Conservation (phyloP, 176 grass and related monocot species). For the Urochloa ruziziensis region DNA sequence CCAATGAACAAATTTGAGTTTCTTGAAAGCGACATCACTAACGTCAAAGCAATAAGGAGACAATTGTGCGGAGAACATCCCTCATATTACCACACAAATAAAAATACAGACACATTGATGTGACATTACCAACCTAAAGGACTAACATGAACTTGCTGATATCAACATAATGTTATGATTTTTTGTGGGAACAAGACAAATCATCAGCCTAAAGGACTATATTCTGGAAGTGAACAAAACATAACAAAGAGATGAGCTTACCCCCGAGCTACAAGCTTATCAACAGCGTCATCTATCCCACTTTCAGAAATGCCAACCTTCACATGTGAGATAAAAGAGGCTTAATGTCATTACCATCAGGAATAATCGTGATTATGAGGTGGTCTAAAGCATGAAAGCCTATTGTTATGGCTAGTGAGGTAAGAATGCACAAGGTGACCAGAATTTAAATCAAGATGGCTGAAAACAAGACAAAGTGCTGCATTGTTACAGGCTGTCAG, state of each 20-base stretch:
- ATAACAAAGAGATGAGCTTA: conserved; percentile 35
- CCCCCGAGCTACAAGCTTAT: conserved; percentile 85
- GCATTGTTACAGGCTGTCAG: not conserved
- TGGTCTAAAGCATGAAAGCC: conserved; percentile 9
- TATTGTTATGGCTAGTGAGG: not conserved
- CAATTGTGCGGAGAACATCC: not conserved
- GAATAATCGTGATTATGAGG: not conserved
- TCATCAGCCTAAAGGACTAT: not conserved
- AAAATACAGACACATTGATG: not conserved
- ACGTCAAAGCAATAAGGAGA: not conserved
- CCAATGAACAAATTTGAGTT: not conserved
- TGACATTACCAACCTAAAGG: not conserved
- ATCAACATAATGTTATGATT: conserved; percentile 9
- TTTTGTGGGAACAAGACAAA: not conserved
- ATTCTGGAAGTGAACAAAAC: conserved; percentile 20
- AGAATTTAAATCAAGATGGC: conserved; percentile 11
- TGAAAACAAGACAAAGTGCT: not conserved
- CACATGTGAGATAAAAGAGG: conserved; percentile 20
- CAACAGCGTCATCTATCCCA: conserved; percentile 83
- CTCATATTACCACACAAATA: conserved; percentile 8
- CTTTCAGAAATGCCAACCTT: conserved; percentile 94
- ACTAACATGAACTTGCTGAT: conserved; percentile 7
- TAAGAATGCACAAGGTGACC: conserved; percentile 6
- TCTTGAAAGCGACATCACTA: not conserved
- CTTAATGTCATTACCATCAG: conserved; percentile 14